Evolutionary conservation across 1,284 basidiomycete species (phyloP).

Genomic region (Apiotrichum veenhuisii): DNA sequence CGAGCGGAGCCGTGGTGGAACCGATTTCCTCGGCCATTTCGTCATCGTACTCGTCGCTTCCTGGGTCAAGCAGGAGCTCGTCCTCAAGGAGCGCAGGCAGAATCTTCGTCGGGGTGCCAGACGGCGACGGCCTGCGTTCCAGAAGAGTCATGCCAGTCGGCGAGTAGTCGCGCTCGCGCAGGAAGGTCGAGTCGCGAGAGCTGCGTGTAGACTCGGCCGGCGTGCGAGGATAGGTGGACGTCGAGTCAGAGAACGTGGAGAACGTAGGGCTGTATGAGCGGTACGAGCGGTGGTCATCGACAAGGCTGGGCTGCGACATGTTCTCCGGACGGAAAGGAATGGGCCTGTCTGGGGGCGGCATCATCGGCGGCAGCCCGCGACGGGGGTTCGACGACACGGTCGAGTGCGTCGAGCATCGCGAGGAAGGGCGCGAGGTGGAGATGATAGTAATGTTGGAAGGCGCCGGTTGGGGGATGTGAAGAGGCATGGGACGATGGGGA

Average conservation of each 20-base stretch:
- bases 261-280: slow-evolving; percentile 29
- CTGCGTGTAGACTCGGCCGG: slow-evolving; percentile 30
- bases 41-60: not conserved
- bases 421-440: not conserved
- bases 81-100: slow-evolving; percentile 16
- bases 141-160: not conserved
- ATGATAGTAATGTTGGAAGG: too few species aligned
- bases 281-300: slow-evolving; percentile 5
- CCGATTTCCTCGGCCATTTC: not conserved
- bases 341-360: slow-evolving; percentile 13
- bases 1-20: not conserved
- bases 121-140: slow-evolving; percentile 8
- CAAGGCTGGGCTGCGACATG: not conserved
- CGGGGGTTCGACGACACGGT: not conserved
- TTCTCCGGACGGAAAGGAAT: slow-evolving; percentile 11
- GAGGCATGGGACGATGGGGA: not conserved
- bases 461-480: not conserved
- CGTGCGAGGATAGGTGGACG: slow-evolving; percentile 29
- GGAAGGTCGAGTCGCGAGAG: slow-evolving; percentile 17
- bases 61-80: not conserved
- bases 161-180: slow-evolving; percentile 8
- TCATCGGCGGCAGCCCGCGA: slow-evolving; percentile 5
- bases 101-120: slow-evolving; percentile 9
- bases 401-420: not conserved
- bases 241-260: slow-evolving; percentile 36